Percentiles rank a stretch among this genome's conserved stretches.
phyloP scores from a whole-genome alignment of 257 asterid species.

The Avicennia marina region DNA sequence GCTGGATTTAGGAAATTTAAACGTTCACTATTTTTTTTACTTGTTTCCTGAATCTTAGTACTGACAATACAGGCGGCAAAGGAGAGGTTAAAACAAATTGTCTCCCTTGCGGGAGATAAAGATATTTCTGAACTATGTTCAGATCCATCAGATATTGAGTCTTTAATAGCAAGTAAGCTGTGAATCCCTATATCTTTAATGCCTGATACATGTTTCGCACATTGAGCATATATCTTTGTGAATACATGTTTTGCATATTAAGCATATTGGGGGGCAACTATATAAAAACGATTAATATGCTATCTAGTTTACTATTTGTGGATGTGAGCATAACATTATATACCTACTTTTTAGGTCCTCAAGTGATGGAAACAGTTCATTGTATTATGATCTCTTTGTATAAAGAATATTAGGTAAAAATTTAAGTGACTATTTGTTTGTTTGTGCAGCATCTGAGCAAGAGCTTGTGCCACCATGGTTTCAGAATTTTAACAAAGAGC shows the following conservation, averaged over 20 bases:
- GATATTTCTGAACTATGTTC: conserved; percentile 54
- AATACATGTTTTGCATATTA: too few species aligned
- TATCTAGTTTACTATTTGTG: too few species aligned
- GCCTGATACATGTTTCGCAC: too few species aligned
- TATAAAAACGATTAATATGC: too few species aligned
- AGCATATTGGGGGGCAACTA: too few species aligned
- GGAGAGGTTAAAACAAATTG: conserved; percentile 73
- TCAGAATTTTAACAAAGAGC: conserved; percentile 83
- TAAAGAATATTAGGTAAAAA: not conserved
- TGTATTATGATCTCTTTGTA: too few species aligned
- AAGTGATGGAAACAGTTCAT: too few species aligned
- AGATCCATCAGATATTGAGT: conserved; percentile 49
- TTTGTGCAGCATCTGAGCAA: conserved; percentile 58
- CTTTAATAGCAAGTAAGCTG: conserved; percentile 56
- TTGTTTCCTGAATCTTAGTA: conserved; percentile 15
- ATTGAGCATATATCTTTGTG: too few species aligned
- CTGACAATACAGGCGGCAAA: conserved; percentile 59
- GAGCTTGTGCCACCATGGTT: conserved; percentile 85
- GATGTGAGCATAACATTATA: too few species aligned
- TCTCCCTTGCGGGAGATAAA: conserved; percentile 66
- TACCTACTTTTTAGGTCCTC: too few species aligned
- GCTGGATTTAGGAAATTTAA: conserved; percentile 6
- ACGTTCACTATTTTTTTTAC: conserved; percentile 10
- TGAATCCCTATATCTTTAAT: too few species aligned
- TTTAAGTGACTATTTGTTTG: conserved; percentile 25